Conservation (phyloP, 805 yeast species). For the Candida anglica region DNA sequence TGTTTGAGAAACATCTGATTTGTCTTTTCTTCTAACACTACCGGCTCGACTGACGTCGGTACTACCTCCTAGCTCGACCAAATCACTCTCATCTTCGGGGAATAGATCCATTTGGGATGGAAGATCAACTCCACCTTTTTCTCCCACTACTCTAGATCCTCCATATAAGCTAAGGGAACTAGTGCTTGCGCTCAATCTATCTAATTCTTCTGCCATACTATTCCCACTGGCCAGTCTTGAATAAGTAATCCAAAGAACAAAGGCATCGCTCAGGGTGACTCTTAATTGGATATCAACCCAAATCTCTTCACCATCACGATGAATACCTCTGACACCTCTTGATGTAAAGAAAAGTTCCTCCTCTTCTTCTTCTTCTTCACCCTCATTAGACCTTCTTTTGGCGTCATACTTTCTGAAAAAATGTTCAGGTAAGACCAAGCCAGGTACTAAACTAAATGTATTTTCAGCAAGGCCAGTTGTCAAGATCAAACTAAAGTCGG, state of each 20-base stretch:
- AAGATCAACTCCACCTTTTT: constrained; percentile 17
- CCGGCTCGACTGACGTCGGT: constrained; percentile 28
- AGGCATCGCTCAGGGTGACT: constrained; percentile 45
- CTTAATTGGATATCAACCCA: constrained; percentile 79
- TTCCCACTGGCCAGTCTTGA: constrained; percentile 42
- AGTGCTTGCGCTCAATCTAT: constrained; percentile 17
- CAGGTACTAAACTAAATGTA: constrained; percentile 38
- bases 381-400: constrained; percentile 21
- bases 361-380: constrained; percentile 24
- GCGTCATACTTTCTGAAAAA: constrained; percentile 72
- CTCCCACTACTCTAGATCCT: neutral
- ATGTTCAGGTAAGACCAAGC: constrained; percentile 87
- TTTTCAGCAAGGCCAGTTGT: constrained; percentile 32
- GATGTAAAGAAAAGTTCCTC: constrained; percentile 55
- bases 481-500: constrained; percentile 52
- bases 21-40: constrained; percentile 31
- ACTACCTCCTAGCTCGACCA: constrained; percentile 23
- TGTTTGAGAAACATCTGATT: constrained; percentile 10
- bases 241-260: constrained; percentile 83
- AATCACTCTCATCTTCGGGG: constrained; percentile 29
- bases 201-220: constrained; percentile 20
- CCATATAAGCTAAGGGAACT: constrained; percentile 9
- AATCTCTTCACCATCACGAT: constrained; percentile 62
- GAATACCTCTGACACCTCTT: constrained; percentile 64
- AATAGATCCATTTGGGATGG: constrained; percentile 58